These are phyloP conservation scores for Fusarium sp. DNA, from an alignment of 2,329 filamentous ascomycete genomes.

Conservation along the genomic window DNA sequence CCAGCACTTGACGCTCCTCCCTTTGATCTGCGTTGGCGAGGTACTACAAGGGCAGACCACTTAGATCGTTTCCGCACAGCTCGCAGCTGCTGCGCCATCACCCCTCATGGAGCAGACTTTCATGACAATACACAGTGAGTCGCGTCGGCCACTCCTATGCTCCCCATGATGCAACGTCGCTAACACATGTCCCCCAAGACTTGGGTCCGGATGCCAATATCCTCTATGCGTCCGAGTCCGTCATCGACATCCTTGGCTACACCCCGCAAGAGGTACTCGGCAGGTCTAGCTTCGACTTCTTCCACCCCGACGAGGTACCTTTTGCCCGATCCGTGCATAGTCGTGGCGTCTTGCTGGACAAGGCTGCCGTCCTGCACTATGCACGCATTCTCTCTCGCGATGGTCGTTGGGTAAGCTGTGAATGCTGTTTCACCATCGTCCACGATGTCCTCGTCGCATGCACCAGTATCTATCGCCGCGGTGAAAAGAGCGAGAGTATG, in stretches of 20 bases:
- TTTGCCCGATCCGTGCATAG: slow-evolving; percentile 78
- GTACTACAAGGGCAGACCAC: slow-evolving; percentile 2
- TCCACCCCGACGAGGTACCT: slow-evolving; percentile 83
- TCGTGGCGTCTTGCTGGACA: slow-evolving; percentile 80
- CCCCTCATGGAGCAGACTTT: slow-evolving; percentile 81
- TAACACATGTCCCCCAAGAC: slow-evolving; percentile 54
- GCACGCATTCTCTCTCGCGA: slow-evolving; percentile 75
- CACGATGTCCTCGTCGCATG: slow-evolving; percentile 89
- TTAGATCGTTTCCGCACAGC: slow-evolving; percentile 17
- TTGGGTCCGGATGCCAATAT: slow-evolving; percentile 80
- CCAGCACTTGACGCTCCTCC: slow-evolving; percentile 10
- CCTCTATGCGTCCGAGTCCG: slow-evolving; percentile 84
- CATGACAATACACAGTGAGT: slow-evolving; percentile 88
- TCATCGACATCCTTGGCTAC: slow-evolving; percentile 85
- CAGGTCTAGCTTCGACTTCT: slow-evolving; percentile 85
- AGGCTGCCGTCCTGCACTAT: slow-evolving; percentile 86
- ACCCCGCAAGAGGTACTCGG: slow-evolving; percentile 79
- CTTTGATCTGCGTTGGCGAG: background rate
- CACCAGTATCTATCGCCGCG: slow-evolving; percentile 79
- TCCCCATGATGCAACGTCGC: background rate
- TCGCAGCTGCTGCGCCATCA: slow-evolving; percentile 27
- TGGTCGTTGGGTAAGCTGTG: slow-evolving; percentile 80
- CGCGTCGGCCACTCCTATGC: background rate
- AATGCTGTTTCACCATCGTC: slow-evolving; percentile 90
- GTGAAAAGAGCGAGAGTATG: slow-evolving; percentile 79